Evolutionary conservation across 352 stramenopile species (phyloP), one percentile per base, ranked within the genome.

Genomic region (Hyaloperonospora arabidopsidis): DNA sequence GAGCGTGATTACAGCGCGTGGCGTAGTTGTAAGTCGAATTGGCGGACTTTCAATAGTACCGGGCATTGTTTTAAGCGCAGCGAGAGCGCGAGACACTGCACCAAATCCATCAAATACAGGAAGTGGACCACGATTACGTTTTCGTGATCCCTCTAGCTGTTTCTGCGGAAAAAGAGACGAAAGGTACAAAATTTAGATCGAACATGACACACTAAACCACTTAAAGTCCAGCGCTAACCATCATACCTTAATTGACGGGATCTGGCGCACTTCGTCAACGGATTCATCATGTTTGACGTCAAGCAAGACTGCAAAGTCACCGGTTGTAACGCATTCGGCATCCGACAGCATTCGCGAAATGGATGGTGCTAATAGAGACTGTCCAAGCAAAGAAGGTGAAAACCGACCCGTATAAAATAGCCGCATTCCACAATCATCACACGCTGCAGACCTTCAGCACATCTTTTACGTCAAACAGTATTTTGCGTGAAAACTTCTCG

Each of bases 21-120:
- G 74, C 5, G 49, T 22, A n/a, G 67, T 72, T 8, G 68, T 59
- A 8, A 87, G 56, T 7, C 49, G 56, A 52, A 52, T 50, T 1
- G 81, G 81, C 3, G 81, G 81, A 39, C 78, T 83, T 54, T 77
- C 65, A 49, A 91, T 68, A 3, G 68, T 70, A 38, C 68, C 64
- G 1, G 81, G 78, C 53, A 88, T 70, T 19, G 34, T 54, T 13
- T 65, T 60, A 11, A 90, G 68, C 3, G 60, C 46, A 11, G 66
- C 64, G 1, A 93, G 56, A 11, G 83, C 79, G 18, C 83, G 78
- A 6, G 63, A 84, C 49, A 93, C 80, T 17, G 83, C 78, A 39
- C 83, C 83, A 66, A 89, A 93, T 46, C 79, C 83, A 54, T 89
- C 79, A 25, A 89, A 73, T 4, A 86, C 67, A 0, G 78, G 78